Base-by-base conservation (phyloP, 352 stramenopile species). In the Phytophthora hybrid region DNA sequence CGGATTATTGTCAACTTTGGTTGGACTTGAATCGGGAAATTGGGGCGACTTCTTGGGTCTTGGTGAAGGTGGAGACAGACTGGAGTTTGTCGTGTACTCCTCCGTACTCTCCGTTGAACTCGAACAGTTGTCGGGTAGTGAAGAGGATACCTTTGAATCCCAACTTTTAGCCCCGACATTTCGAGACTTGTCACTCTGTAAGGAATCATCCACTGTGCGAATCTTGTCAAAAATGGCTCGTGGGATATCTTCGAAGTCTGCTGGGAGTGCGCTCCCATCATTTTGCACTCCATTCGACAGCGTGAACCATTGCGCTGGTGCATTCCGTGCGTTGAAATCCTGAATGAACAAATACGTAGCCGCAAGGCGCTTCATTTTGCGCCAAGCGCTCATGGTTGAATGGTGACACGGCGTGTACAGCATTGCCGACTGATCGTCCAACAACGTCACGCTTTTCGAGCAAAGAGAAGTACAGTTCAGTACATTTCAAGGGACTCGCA, bases 171-270 rank as follows among this genome's bases (percentile, higher is more conserved):
- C 34, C 31, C 18, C 13, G 13, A n/a, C 5, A 21, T n/a, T 54
- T 29, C 10, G 9, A 29, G n/a, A 19, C 4, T 14, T 54, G 26
- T 31, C 26, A 31, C 26, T 6, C 26, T 31, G 26, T 31, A 31
- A 31, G 26, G 3, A 31, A 5, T 21, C 56, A 44, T 78, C 71
- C 19, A 78, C 55, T 3, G 14, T 3, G 7, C 66, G 19, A 23
- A 79, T 55, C 19, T 79, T 59, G 2, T 76, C 46, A 41, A 71
- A 79, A 18, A 71, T n/a, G 2, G 66, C 59, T 37, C 23, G 29
- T 7, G 29, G n/a, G 3, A 79, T 79, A 41, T 79, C 47, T 67
- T 79, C 73, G 51, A 79, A 79, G 13, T 79, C 68, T 14, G 39
- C 10, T 14, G 72, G 72, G 6, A 79, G 61, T 0, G 31, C 13